phyloP scores from a whole-genome alignment of 129 eudicot genomes.

The Pseudognaphalium luteoalbum region DNA sequence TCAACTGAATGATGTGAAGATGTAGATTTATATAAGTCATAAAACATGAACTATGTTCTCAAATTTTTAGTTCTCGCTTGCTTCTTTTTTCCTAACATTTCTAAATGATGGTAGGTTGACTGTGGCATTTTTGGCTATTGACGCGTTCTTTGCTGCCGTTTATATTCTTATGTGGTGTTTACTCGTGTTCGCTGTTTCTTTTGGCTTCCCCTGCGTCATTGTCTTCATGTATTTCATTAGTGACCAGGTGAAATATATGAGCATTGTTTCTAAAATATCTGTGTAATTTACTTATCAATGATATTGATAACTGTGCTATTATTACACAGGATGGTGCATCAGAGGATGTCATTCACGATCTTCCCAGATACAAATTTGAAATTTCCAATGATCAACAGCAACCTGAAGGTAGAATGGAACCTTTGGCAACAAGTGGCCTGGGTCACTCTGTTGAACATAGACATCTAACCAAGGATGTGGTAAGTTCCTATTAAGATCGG shows the following conservation, averaged over 20 bases:
- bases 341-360: slow-evolving; percentile 57
- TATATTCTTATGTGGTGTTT: slow-evolving; percentile 60
- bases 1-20: too few species aligned
- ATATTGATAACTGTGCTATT: background rate
- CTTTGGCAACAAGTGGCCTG: slow-evolving; percentile 47
- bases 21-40: background rate
- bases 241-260: slow-evolving; percentile 51
- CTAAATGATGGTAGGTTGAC: slow-evolving; percentile 55
- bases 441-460: slow-evolving; percentile 41
- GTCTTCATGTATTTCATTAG: slow-evolving; percentile 65
- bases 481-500: slow-evolving; percentile 33
- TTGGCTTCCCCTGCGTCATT: slow-evolving; percentile 78
- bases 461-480: slow-evolving; percentile 60
- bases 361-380: slow-evolving; percentile 57
- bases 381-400: slow-evolving; percentile 38
- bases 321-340: slow-evolving; percentile 36
- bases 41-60: background rate
- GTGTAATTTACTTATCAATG: background rate
- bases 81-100: background rate
- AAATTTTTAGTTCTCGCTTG: background rate
- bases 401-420: slow-evolving; percentile 59
- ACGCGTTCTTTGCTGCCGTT: slow-evolving; percentile 70
- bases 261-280: background rate
- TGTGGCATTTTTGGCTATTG: slow-evolving; percentile 71
- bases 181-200: slow-evolving; percentile 62